A percentile compares a stretch with the other conserved stretches of the same genome.
phyloP scores from a whole-genome alignment of 768 basidiomycete species.

The Pleurotus giganteus region DNA sequence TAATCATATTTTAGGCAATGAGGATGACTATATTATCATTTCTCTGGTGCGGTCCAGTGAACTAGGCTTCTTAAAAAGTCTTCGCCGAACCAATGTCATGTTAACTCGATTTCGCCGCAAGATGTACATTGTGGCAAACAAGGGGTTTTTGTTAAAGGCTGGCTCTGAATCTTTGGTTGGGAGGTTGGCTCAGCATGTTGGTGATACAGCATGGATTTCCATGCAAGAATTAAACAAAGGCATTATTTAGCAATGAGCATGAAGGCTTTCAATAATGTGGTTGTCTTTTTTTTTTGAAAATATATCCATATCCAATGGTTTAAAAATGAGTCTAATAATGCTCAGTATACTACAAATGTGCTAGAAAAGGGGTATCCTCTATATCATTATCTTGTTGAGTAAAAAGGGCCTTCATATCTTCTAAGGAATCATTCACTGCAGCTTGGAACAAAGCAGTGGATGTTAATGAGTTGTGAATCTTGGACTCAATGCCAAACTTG shows the following conservation, averaged over 20 bases:
- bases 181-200: constrained; percentile 35
- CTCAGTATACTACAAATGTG: constrained; percentile 13
- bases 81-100: constrained; percentile 84
- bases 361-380: constrained; percentile 6
- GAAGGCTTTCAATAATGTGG: neutral
- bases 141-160: constrained; percentile 53
- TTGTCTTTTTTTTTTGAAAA: constrained; percentile 7
- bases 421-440: constrained; percentile 57
- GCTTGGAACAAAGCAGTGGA: constrained; percentile 69
- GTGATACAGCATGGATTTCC: constrained; percentile 36
- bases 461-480: constrained; percentile 64
- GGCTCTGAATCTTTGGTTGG: constrained; percentile 50
- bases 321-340: constrained; percentile 11
- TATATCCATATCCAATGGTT: neutral
- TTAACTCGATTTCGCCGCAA: constrained; percentile 75
- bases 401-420: constrained; percentile 60
- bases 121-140: constrained; percentile 73
- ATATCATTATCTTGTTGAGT: constrained; percentile 14
- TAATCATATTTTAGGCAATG: constrained; percentile 57
- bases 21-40: constrained; percentile 75
- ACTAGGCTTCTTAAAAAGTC: constrained; percentile 66
- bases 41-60: constrained; percentile 59
- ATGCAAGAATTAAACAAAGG: constrained; percentile 36
- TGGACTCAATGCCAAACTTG: constrained; percentile 94
- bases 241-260: constrained; percentile 20